phyloP scores from a whole-genome alignment of 2,329 filamentous ascomycete species.

The Xylaria sp. region DNA sequence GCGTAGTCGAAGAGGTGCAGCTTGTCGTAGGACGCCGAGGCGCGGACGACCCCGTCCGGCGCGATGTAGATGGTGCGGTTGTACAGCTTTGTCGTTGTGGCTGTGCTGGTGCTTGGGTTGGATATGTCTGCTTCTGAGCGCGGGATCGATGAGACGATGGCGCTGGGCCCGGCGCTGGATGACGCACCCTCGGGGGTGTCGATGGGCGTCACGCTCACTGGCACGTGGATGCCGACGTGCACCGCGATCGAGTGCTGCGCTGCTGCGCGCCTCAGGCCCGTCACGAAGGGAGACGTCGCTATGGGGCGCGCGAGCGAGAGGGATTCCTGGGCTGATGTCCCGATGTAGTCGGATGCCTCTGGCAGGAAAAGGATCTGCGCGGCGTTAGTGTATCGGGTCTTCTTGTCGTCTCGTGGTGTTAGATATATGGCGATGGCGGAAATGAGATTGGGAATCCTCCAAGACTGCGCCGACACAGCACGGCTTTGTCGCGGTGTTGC shows the following conservation, averaged over 20 bases:
- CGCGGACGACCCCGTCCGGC: conserved; percentile 49
- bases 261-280: conserved; percentile 74
- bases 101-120: neutral
- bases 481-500: neutral
- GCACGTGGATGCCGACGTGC: conserved; percentile 87
- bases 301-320: conserved; percentile 73
- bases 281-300: conserved; percentile 72
- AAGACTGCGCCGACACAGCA: neutral
- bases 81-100: conserved; percentile 47
- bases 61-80: conserved; percentile 61
- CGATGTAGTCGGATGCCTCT: conserved; percentile 91
- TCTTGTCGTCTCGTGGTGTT: neutral
- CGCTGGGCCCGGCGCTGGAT: neutral
- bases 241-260: conserved; percentile 68
- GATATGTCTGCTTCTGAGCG: neutral
- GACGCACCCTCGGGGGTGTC: neutral
- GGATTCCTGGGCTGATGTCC: conserved; percentile 68
- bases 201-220: conserved; percentile 51
- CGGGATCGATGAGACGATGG: conserved; percentile 31
- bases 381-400: conserved; percentile 14
- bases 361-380: conserved; percentile 81
- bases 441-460: neutral
- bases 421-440: neutral
- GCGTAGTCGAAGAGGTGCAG: conserved; percentile 84
- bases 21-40: conserved; percentile 73